Evolutionary conservation across 2,329 filamentous ascomycete species (phyloP), one percentile per base, ranked within the genome.

Genomic region (Fusarium begoniae): DNA sequence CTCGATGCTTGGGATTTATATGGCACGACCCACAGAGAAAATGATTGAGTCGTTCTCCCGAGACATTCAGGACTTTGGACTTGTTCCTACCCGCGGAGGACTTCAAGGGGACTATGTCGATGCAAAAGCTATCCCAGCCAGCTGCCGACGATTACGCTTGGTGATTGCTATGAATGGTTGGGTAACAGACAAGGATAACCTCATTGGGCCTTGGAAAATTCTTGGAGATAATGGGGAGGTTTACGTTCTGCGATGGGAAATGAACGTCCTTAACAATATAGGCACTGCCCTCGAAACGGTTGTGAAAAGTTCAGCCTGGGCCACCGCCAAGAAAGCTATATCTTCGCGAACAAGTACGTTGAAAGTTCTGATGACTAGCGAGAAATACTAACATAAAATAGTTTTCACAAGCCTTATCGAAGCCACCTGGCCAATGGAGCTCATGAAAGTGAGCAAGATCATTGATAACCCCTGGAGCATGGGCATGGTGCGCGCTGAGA

Each of bases 1-100:
- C 22, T 90, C 93, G 43, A 85, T 98, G 44, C 98, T 98, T 79
- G 96, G 96, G 14, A 94, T 96, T n/a, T 98, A 97, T 79, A 93
- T 93, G 48, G 91, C 92, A 3, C 90, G 92, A 41, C 95, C 97
- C 87, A 93, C 93, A 1, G 90, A 91, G 59, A 92, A 95, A 80
- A 94, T 95, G 87, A 93, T 98, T 87, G 94, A 98, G 73, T 87
- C 92, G n/a, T 97, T 97, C 80, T 89, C 93, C 17, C 91, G 91
- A 75, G 94, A 98, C 73, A 92, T 98, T 22, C 91, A 94, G 77
- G 95, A 98, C 79, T 97, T 98, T 81, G 94, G 90, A 2, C 94
- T 98, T 77, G 83, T 98, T 17, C 93, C 94, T 1, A 85, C 97
- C 22, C 89, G 90, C 59, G 88, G 88, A 20, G 79, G 84, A 15